phyloP scores from a whole-genome alignment of 2,329 filamentous ascomycete genomes.

The Fusarium mangiferae region DNA sequence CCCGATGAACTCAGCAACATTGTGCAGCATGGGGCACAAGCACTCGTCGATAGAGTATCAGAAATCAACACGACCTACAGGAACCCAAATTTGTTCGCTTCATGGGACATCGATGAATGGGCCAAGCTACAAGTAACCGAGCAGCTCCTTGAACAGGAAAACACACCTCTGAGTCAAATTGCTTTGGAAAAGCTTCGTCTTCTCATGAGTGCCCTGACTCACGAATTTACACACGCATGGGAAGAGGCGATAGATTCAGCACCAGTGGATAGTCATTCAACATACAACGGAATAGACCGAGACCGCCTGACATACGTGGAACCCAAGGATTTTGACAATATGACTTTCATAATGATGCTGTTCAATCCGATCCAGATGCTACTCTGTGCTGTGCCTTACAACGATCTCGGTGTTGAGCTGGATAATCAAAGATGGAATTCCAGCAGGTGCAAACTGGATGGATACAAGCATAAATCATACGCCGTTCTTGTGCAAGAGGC shows the following conservation, averaged over 20 bases:
- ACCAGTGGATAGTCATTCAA: background rate
- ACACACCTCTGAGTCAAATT: background rate
- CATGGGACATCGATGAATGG: constrained; percentile 50
- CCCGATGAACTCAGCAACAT: constrained; percentile 66
- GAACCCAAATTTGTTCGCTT: constrained; percentile 44
- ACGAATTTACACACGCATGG: constrained; percentile 32
- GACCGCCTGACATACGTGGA: constrained; percentile 53
- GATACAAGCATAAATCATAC: background rate
- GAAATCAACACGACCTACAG: constrained; percentile 44
- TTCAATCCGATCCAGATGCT: constrained; percentile 35
- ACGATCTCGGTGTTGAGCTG: constrained; percentile 34
- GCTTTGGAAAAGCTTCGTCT: constrained; percentile 31
- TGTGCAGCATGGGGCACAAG: constrained; percentile 67
- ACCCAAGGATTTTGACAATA: constrained; percentile 39
- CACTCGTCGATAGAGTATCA: constrained; percentile 60
- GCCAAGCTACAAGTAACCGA: constrained; percentile 42
- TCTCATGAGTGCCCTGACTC: constrained; percentile 39
- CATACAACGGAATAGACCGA: constrained; percentile 42
- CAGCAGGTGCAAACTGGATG: background rate
- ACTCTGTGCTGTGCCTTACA: constrained; percentile 52
- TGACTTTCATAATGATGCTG: constrained; percentile 6
- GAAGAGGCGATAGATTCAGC: background rate
- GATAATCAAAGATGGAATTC: constrained; percentile 19
- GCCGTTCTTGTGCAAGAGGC: background rate
- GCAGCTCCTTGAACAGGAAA: constrained; percentile 36